A percentile compares a stretch with the other conserved stretches of the same genome.
Evolutionary conservation across 257 asterid genomes (phyloP).

Genomic region (Avicennia marina): DNA sequence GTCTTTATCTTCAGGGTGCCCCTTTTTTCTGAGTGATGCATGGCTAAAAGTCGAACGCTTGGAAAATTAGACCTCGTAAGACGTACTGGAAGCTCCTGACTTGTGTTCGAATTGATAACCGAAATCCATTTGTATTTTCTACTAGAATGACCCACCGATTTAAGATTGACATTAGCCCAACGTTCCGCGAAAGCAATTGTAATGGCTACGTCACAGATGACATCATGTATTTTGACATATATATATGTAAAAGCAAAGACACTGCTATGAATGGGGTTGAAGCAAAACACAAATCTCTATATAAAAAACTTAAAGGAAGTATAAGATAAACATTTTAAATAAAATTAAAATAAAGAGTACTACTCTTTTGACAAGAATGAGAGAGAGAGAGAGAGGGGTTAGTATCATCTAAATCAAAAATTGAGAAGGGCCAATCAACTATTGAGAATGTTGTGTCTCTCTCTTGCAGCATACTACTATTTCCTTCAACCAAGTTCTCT

Average conservation of each 20-base stretch:
- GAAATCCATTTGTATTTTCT: neutral
- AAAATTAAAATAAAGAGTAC: too few species aligned
- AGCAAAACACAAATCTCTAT: too few species aligned
- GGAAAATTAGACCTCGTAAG: neutral
- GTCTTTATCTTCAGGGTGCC: neutral
- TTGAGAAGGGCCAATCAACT: neutral
- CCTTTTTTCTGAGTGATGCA: neutral
- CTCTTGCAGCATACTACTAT: too few species aligned
- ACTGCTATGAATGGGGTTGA: too few species aligned
- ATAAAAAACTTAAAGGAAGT: too few species aligned
- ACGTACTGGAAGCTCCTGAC: too few species aligned
- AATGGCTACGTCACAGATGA: neutral
- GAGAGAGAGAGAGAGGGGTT: too few species aligned
- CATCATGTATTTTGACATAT: neutral
- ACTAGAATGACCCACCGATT: neutral
- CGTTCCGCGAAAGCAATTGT: neutral
- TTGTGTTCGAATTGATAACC: too few species aligned
- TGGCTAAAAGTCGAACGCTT: neutral
- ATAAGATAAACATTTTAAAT: too few species aligned
- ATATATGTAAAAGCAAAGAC: too few species aligned
- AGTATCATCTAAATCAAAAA: neutral
- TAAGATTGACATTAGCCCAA: neutral
- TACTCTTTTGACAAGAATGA: too few species aligned
- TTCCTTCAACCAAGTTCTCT: neutral
- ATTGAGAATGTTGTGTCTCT: too few species aligned